Conservation (phyloP, 1,284 basidiomycete species). For the Microbotryomycetes sp. region DNA sequence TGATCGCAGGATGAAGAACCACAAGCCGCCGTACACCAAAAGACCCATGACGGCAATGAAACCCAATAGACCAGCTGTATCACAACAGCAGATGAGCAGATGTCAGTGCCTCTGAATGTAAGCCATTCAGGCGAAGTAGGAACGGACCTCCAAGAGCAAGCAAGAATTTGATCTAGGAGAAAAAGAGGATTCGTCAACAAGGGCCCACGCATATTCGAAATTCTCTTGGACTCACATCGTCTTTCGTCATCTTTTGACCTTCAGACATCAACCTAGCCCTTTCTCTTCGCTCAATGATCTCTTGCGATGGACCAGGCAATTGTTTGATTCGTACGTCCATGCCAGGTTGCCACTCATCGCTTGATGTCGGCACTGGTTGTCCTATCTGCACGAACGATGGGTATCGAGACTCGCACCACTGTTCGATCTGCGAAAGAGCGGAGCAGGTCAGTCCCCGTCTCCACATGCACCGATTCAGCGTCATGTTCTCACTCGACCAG, state of each 20-base stretch:
- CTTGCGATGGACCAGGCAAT: slow-evolving; percentile 14
- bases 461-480: too few species aligned
- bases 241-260: slow-evolving; percentile 13
- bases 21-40: not conserved
- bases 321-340: slow-evolving; percentile 31
- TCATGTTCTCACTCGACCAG: slow-evolving; percentile 59
- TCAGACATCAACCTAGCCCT: slow-evolving; percentile 6
- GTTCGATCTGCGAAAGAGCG: slow-evolving; percentile 60
- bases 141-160: not conserved
- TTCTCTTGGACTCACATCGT: slow-evolving; percentile 20
- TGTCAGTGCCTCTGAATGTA: too few species aligned
- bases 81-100: not conserved
- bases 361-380: slow-evolving; percentile 17
- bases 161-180: not conserved
- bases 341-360: slow-evolving; percentile 26
- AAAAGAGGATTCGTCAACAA: not conserved
- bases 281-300: slow-evolving; percentile 1
- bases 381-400: slow-evolving; percentile 34
- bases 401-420: slow-evolving; percentile 65
- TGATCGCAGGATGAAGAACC: not conserved
- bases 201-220: not conserved
- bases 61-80: not conserved
- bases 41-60: not conserved
- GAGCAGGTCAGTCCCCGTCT: not conserved
- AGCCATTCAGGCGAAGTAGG: not conserved